These are phyloP conservation scores for Saccharomycopsis amapae DNA, from an alignment of 805 yeast genomes.

Conservation along the genomic window DNA sequence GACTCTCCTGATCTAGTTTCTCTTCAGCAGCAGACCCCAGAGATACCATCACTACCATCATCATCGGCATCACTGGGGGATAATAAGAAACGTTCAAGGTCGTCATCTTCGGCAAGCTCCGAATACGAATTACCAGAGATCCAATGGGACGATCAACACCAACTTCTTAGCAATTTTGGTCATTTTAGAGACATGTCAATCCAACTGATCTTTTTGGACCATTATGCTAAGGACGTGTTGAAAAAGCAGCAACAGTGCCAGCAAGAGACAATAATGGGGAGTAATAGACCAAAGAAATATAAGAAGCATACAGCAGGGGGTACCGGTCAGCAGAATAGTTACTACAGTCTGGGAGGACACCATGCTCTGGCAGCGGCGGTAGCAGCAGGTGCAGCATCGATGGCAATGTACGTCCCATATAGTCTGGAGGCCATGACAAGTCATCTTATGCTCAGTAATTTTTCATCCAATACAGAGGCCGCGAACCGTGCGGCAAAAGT, in stretches of 20 bases:
- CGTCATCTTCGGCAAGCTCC: slow-evolving; percentile 9
- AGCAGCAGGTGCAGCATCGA: background rate
- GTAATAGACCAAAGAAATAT: too few relatives aligned
- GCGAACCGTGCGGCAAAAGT: background rate
- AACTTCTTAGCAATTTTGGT: too few relatives aligned
- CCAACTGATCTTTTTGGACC: too few relatives aligned
- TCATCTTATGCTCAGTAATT: slow-evolving; percentile 3
- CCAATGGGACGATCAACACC: too few relatives aligned
- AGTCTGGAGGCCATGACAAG: background rate
- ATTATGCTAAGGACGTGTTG: too few relatives aligned
- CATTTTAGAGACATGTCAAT: too few relatives aligned
- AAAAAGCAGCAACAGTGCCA: too few relatives aligned
- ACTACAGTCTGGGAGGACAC: background rate
- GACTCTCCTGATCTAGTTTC: slow-evolving; percentile 13
- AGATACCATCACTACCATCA: background rate
- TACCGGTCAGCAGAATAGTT: background rate
- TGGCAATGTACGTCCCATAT: too few relatives aligned
- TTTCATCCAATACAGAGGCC: slow-evolving; percentile 11
- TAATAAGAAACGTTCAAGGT: slow-evolving; percentile 4
- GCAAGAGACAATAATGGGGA: too few relatives aligned
- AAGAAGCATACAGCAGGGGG: too few relatives aligned
- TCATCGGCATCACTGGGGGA: background rate
- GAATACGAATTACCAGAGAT: slow-evolving; percentile 11
- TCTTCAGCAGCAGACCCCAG: background rate
- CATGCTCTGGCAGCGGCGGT: background rate